A percentile compares a stretch with the other conserved stretches of the same genome.
Conservation (phyloP, 2,329 filamentous ascomycete genomes). For the Penicillium nordicum region DNA sequence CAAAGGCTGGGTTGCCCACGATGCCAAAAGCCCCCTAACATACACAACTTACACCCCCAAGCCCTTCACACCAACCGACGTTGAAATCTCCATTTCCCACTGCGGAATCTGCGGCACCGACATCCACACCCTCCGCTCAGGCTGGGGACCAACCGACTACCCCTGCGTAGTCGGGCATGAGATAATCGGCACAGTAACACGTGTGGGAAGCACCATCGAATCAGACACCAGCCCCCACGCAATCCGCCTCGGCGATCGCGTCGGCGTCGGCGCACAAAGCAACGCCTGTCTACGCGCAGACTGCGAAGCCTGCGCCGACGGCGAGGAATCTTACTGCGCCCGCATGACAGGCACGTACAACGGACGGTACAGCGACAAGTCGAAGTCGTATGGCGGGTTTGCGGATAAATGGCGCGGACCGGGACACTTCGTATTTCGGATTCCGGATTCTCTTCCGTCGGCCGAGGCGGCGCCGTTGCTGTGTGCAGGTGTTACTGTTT, state of each 20-base stretch:
- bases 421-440: conserved; percentile 58
- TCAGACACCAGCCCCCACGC: conserved; percentile 15
- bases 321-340: conserved; percentile 41
- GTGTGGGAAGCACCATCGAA: conserved; percentile 47
- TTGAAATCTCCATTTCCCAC: conserved; percentile 64
- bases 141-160: conserved; percentile 42
- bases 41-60: conserved; percentile 41
- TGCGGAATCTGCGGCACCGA: conserved; percentile 66
- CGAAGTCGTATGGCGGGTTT: conserved; percentile 53
- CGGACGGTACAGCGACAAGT: conserved; percentile 32
- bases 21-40: conserved; percentile 31
- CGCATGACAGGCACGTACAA: conserved; percentile 40
- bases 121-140: conserved; percentile 57
- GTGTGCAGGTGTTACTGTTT: conserved; percentile 74
- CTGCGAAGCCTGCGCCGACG: conserved; percentile 41
- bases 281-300: conserved; percentile 50
- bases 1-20: conserved; percentile 40
- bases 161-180: conserved; percentile 61
- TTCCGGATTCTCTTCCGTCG: conserved; percentile 50
- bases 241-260: conserved; percentile 61
- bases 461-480: conserved; percentile 65
- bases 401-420: conserved; percentile 54
- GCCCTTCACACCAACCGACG: conserved; percentile 56
- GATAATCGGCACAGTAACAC: conserved; percentile 59
- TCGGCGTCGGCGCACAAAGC: conserved; percentile 61